Evolutionary conservation across 2,329 filamentous ascomycete species (phyloP).

Genomic region (Xylariaceae sp.): DNA sequence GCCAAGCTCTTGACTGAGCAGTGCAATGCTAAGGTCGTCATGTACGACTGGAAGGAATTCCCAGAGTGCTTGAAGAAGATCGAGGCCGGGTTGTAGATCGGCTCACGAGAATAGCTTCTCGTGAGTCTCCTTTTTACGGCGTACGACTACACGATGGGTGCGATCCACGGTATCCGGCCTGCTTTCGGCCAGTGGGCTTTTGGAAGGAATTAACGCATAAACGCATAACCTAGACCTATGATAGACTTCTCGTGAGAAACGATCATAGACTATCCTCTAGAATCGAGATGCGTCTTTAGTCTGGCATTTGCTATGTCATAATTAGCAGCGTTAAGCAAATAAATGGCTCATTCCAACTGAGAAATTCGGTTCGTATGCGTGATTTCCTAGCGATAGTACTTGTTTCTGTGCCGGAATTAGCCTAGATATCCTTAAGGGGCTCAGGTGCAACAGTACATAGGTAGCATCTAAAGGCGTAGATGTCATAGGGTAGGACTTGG

Average conservation of each 20-base stretch:
- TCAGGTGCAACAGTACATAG: not conserved
- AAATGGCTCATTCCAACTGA: constrained; percentile 20
- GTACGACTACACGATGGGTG: constrained; percentile 1
- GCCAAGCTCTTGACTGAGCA: constrained; percentile 52
- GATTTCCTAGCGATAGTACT: not conserved
- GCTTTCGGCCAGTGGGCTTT: constrained; percentile 4
- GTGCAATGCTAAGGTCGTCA: constrained; percentile 54
- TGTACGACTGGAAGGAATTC: constrained; percentile 49
- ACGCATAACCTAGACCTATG: constrained; percentile 6
- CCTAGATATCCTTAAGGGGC: not conserved
- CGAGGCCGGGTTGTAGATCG: constrained; percentile 36
- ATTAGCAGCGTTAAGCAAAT: constrained; percentile 13
- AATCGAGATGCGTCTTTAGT: constrained; percentile 8
- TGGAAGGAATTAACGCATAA: not conserved
- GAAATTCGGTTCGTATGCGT: not conserved
- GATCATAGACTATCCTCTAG: constrained; percentile 1
- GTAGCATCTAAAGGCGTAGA: not conserved
- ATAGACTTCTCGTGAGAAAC: constrained; percentile 10
- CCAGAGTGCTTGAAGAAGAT: constrained; percentile 41
- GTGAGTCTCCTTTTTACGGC: not conserved
- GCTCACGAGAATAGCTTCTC: constrained; percentile 1
- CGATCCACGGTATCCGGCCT: constrained; percentile 9
- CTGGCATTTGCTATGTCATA: constrained; percentile 4
- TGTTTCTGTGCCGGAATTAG: not conserved
- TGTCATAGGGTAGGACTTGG: not conserved